Evolutionary conservation across 345 rosid species (phyloP).

Genomic region (Moricandia arvensis): DNA sequence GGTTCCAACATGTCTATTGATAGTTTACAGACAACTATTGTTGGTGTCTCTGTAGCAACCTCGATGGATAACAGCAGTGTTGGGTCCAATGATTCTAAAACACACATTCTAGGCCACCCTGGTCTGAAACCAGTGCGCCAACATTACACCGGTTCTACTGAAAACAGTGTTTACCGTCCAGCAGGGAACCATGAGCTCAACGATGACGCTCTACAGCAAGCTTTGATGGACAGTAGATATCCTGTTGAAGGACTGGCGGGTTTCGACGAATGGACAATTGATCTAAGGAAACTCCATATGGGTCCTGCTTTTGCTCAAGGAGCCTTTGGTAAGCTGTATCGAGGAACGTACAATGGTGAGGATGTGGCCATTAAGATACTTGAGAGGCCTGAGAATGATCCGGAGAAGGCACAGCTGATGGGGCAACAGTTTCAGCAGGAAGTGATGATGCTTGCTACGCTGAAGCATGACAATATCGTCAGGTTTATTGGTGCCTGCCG

Average conservation of each 20-base stretch:
- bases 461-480: background rate
- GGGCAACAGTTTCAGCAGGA: background rate
- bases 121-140: constrained; percentile 32
- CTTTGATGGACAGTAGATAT: constrained; percentile 53
- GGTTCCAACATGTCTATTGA: constrained; percentile 69
- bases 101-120: constrained; percentile 64
- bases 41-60: constrained; percentile 65
- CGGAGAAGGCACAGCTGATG: background rate
- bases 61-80: constrained; percentile 47
- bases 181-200: constrained; percentile 53
- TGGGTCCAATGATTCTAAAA: constrained; percentile 65
- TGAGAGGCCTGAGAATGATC: background rate
- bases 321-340: background rate
- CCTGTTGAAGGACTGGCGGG: constrained; percentile 52
- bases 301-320: background rate
- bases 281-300: background rate
- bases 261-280: background rate
- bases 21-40: constrained; percentile 58
- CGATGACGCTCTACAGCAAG: constrained; percentile 60
- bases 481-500: background rate
- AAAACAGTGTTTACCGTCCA: constrained; percentile 60
- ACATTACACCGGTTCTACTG: constrained; percentile 46
- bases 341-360: background rate
- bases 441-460: background rate
- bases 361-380: background rate